Evolutionary conservation across 2,329 filamentous ascomycete species (phyloP), one percentile per base, ranked within the genome.

Genomic region (Aspergillus sp.): DNA sequence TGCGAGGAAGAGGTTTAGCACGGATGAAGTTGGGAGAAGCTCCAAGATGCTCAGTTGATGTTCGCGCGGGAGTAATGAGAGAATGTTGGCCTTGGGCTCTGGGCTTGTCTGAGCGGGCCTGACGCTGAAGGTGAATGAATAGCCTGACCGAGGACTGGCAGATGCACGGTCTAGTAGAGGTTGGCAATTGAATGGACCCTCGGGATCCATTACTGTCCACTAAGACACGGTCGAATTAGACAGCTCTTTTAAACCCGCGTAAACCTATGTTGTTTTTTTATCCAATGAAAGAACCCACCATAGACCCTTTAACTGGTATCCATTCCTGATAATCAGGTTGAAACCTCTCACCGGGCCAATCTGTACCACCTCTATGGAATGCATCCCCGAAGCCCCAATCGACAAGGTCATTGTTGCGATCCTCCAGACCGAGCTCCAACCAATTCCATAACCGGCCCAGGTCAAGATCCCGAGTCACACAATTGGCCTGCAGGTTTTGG

Each of bases 1-100:
- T n/a, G 56, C 56, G 18, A 53, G 32, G 52, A 58, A 51, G 41
- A 55, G 47, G 22, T 55, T 48, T n/a, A 51, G 56, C 6, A 58
- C 34, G 5, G 52, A 53, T 45, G n/a, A 20, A 26, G 30, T 55
- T 9, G 52, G 52, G 26, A 58, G 56, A 6, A 58, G 6, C 22
- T 58, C 41, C 18, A 55, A 47, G 18, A 55, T 55, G 34, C 42
- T 18, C 2, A 55, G 20, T 51, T 30, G 56, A 11, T 55, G 42
- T 36, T 58, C 56, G 34, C 30, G 42, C 26, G 56, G 52, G 38
- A 58, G 34, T 51, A 43, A 45, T 34, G 41, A 51, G 24, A 58
- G 52, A 20, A 20, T n/a, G 22, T 48, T 34, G 42, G 13, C 18
- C 9, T 44, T 44, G 42, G 17, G 17, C 9, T 22, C 20, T 9